Conservation (phyloP, 129 eudicot species). For the Ambrosia artemisiifolia region DNA sequence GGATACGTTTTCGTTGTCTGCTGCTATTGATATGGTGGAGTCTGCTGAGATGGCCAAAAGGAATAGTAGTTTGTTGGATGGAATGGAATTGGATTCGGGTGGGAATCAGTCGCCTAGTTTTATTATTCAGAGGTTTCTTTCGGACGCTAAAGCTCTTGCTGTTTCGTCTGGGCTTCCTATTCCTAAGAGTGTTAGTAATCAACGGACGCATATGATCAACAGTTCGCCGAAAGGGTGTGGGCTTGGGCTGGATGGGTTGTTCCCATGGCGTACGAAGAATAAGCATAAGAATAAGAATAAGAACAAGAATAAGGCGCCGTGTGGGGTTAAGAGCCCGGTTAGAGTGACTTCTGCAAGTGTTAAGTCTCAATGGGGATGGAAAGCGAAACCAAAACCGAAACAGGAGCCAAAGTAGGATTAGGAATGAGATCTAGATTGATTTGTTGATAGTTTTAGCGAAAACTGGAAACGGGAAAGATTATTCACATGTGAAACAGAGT, state of each 20-base stretch:
- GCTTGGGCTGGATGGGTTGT: constrained; percentile 46
- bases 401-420: constrained; percentile 11
- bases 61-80: constrained; percentile 14
- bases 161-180: constrained; percentile 43
- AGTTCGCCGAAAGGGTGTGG: constrained; percentile 60
- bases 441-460: constrained; percentile 1
- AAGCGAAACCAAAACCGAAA: constrained; percentile 4
- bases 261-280: constrained; percentile 54
- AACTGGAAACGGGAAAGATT: background rate
- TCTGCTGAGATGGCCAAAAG: constrained; percentile 34
- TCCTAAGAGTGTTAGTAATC: constrained; percentile 18
- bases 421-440: background rate
- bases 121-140: constrained; percentile 69
- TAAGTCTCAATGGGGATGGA: constrained; percentile 44
- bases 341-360: constrained; percentile 35
- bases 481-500: too few species aligned
- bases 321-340: constrained; percentile 57
- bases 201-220: constrained; percentile 15
- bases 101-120: constrained; percentile 54
- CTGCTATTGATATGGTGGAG: constrained; percentile 49
- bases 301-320: constrained; percentile 43
- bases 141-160: constrained; percentile 73
- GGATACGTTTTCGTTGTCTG: constrained; percentile 68
- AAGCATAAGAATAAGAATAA: constrained; percentile 47
- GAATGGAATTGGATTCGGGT: constrained; percentile 14